phyloP scores from a whole-genome alignment of 1,284 basidiomycete genomes.

The Vanrija sp. region DNA sequence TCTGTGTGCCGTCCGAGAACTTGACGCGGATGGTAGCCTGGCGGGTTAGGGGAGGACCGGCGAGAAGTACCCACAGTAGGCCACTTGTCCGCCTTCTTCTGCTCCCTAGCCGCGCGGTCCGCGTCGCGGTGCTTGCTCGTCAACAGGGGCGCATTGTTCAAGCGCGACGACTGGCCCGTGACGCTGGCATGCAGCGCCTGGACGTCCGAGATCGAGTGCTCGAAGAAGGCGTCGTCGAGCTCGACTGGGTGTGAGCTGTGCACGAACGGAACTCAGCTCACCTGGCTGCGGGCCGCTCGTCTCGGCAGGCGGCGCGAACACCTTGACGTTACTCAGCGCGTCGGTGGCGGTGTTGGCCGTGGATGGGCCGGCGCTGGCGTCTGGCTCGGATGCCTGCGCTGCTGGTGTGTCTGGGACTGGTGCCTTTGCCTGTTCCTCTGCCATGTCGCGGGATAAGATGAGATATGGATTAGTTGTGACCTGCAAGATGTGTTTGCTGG shows the following conservation, averaged over 20 bases:
- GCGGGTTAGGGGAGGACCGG: not conserved
- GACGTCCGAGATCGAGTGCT: slow-evolving; percentile 39
- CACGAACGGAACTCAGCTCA: too few relatives aligned
- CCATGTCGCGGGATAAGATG: too few relatives aligned
- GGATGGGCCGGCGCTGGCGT: too few relatives aligned
- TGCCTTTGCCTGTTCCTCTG: too few relatives aligned
- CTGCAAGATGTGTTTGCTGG: too few relatives aligned
- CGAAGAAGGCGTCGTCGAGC: slow-evolving; percentile 39
- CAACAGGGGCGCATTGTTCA: slow-evolving; percentile 43
- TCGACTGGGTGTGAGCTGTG: slow-evolving; percentile 16
- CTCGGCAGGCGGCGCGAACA: too few relatives aligned
- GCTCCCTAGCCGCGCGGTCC: slow-evolving; percentile 30
- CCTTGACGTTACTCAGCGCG: too few relatives aligned
- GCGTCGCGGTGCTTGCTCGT: slow-evolving; percentile 41
- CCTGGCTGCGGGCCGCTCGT: too few relatives aligned
- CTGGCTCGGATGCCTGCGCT: too few relatives aligned
- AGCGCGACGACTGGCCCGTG: slow-evolving; percentile 25
- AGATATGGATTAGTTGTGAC: too few relatives aligned
- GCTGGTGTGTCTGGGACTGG: too few relatives aligned
- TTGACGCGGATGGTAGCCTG: slow-evolving; percentile 46
- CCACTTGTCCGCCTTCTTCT: slow-evolving; percentile 42
- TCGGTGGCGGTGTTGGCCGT: too few relatives aligned
- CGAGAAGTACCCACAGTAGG: slow-evolving; percentile 31
- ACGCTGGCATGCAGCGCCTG: slow-evolving; percentile 38
- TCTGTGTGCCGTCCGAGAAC: slow-evolving; percentile 47